Base-by-base conservation (phyloP, 192 early-diverging fungal species). In the Irineochytrium annulatum region DNA sequence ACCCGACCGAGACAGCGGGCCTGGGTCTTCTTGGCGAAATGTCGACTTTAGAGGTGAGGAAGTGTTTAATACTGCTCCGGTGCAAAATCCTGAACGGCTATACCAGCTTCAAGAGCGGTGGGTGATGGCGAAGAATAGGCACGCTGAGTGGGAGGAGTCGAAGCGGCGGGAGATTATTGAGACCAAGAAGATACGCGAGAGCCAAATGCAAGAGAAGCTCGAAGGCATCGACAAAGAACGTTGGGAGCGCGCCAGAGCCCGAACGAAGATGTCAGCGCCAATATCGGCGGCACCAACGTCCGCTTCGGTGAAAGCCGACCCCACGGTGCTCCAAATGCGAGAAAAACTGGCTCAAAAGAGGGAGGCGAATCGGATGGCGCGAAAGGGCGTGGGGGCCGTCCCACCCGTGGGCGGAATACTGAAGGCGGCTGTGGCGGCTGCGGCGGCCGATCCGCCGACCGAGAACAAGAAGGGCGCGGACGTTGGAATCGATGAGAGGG, bases 21-120 rank as follows among this genome's bases (percentile, higher is more conserved):
- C 33, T 77, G 16, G 80, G 80, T 1, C 46, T 82, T 27, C 46
- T 82, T 1, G 71, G 70, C 1, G 80, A 82, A 65, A 82, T 82
- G 80, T 82, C 77, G 11, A 65, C 79, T 8, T 20, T 71, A 2
- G 80, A 82, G 62, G 76, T 79, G 57, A 43, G 43, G 3, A 2
- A 17, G 43, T 28, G 16, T 3, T 29, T 31, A 0, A 34, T 30
- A 32, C 8, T n/a, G 28, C 29, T 22, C n/a, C 17, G 29, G 13
- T 4, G 32, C 0, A 61, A 54, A 32, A 55, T 39, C 39, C 26
- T 14, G 13, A 17, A 62, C 27, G 1, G 20, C 22, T 6, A 16
- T 0, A 17, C 16, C 51, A 79, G 77, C 69, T 82, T 19, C 80
- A 82, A 59, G 80, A 82, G 61, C 65, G 80, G 13, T 60, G 79